Evolutionary conservation across 805 yeast species (phyloP).

Genomic region (Candida silvicultrix): DNA sequence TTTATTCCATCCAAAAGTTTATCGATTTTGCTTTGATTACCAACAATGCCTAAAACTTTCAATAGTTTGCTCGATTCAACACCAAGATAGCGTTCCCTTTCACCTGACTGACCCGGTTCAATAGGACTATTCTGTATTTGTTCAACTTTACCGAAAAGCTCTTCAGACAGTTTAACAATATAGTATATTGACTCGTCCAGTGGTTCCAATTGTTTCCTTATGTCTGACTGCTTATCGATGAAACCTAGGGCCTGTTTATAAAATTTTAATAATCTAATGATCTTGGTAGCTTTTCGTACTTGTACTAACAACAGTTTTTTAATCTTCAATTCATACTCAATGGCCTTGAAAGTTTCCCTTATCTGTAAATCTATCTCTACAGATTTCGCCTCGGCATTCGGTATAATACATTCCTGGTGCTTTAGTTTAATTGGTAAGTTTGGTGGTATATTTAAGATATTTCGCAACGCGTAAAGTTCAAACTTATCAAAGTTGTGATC

Average conservation of each 20-base stretch:
- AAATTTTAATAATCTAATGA: slow-evolving; percentile 27
- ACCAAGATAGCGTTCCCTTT: slow-evolving; percentile 34
- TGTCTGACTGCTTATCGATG: slow-evolving; percentile 12
- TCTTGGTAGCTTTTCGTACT: slow-evolving; percentile 30
- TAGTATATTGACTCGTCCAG: slow-evolving; percentile 41
- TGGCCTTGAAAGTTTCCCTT: slow-evolving; percentile 28
- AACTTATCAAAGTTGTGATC: slow-evolving; percentile 82
- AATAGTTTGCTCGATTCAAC: slow-evolving; percentile 31
- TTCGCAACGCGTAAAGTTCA: slow-evolving; percentile 75
- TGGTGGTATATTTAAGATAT: slow-evolving; percentile 64
- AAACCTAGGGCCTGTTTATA: slow-evolving; percentile 27
- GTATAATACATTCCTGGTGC: slow-evolving; percentile 56
- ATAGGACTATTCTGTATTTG: slow-evolving; percentile 2
- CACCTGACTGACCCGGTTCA: slow-evolving; percentile 20
- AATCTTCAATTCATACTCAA: slow-evolving; percentile 37
- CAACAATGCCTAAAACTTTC: slow-evolving; percentile 15
- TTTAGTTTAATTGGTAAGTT: slow-evolving; percentile 65
- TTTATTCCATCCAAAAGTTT: slow-evolving; percentile 14
- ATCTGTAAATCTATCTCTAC: slow-evolving; percentile 27
- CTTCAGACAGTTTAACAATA: slow-evolving; percentile 36
- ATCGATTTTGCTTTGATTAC: slow-evolving; percentile 17
- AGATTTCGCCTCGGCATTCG: slow-evolving; percentile 12
- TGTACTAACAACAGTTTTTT: slow-evolving; percentile 35
- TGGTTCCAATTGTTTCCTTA: slow-evolving; percentile 34
- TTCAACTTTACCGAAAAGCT: slow-evolving; percentile 12